Evolutionary conservation across 2,329 filamentous ascomycete genomes (phyloP).

Genomic region (Fusarium nurragi): DNA sequence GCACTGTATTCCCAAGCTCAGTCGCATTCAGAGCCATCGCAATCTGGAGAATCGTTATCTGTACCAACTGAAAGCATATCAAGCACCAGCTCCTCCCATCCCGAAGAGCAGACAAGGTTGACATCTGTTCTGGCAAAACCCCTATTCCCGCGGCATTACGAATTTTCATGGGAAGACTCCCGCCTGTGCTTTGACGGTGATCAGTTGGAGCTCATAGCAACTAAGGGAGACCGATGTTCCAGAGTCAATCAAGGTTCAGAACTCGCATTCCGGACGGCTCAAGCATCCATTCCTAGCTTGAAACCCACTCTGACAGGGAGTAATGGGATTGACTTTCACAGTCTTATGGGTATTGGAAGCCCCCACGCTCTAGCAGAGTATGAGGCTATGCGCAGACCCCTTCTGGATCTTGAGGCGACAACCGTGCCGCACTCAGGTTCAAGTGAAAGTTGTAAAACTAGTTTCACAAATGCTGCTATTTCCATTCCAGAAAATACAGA

Average conservation of each 20-base stretch:
- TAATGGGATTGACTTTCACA: too few relatives aligned
- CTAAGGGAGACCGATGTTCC: neutral
- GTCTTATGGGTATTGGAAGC: too few relatives aligned
- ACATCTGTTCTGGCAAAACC: too few relatives aligned
- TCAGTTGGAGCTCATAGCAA: neutral
- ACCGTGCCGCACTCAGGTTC: neutral
- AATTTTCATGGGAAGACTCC: neutral
- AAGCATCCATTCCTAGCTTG: neutral
- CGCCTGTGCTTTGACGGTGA: neutral
- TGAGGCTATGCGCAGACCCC: too few relatives aligned
- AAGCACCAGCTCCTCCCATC: too few relatives aligned
- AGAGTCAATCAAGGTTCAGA: neutral
- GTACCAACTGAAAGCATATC: neutral
- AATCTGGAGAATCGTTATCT: neutral
- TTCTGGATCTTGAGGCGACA: neutral
- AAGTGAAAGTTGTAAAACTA: neutral
- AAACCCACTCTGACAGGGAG: neutral
- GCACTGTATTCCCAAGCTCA: rapidly evolving
- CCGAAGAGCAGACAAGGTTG: too few relatives aligned
- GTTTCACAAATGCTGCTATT: too few relatives aligned
- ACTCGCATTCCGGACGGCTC: rapidly evolving
- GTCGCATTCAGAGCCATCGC: neutral
- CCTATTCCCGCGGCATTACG: neutral
- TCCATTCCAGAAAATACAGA: neutral
- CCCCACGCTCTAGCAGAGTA: too few relatives aligned